Conservation (phyloP, 495 filamentous ascomycete species). For the Trichodelitschia bisporula region DNA sequence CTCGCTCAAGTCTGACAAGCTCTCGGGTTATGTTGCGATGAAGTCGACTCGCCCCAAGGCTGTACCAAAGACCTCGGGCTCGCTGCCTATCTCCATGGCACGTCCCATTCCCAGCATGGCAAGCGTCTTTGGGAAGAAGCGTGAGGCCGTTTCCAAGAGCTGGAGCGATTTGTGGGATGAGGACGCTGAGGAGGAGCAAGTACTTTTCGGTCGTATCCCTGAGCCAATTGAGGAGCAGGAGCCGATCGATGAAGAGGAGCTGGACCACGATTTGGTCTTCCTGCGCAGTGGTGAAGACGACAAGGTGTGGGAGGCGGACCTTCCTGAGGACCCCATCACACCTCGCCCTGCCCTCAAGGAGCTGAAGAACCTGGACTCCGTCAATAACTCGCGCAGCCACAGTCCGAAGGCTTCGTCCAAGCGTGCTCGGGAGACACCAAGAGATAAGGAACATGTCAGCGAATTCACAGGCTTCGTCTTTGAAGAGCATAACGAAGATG, state of each 20-base stretch:
- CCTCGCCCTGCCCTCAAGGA: constrained; percentile 15
- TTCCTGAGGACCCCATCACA: constrained; percentile 8
- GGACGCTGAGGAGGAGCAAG: constrained; percentile 50
- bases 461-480: constrained; percentile 43
- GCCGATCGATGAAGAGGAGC: constrained; percentile 3
- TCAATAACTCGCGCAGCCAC: constrained; percentile 13
- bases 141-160: constrained; percentile 66
- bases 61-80: constrained; percentile 44
- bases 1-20: constrained; percentile 36
- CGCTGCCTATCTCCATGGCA: constrained; percentile 46
- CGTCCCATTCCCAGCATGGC: constrained; percentile 38
- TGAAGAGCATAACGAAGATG: constrained; percentile 32
- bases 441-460: constrained; percentile 18
- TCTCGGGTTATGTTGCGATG: too few relatives aligned
- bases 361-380: constrained; percentile 13
- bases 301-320: too few relatives aligned
- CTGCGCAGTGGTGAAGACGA: too few relatives aligned
- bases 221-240: constrained; percentile 9
- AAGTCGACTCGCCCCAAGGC: constrained; percentile 20
- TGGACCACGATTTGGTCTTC: too few relatives aligned
- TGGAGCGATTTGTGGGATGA: constrained; percentile 96
- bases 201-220: neutral
- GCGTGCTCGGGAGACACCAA: too few relatives aligned
- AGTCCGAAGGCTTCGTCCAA: constrained; percentile 6
- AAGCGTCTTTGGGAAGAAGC: constrained; percentile 52